phyloP scores from a whole-genome alignment of 208 protist genomes.

The Porcisia deanei region DNA sequence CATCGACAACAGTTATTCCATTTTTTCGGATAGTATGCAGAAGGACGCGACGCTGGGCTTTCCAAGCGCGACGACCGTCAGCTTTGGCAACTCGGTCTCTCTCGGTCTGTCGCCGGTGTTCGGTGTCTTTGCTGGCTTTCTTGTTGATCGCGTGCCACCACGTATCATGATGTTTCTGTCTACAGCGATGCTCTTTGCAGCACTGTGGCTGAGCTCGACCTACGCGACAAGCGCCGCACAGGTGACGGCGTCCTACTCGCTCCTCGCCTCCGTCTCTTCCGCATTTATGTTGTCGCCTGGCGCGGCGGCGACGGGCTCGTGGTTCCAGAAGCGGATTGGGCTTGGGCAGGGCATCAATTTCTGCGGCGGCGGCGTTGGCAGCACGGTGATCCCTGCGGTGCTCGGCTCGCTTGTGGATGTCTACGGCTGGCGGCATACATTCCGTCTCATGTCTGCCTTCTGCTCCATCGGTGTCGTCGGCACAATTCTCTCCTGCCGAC shows the following conservation, averaged over 20 bases:
- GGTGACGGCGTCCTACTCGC: slow-evolving; percentile 72
- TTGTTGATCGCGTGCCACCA: slow-evolving; percentile 73
- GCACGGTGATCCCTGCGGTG: slow-evolving; percentile 65
- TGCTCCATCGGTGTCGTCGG: slow-evolving; percentile 75
- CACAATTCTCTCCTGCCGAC: slow-evolving; percentile 62
- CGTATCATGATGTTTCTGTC: slow-evolving; percentile 70
- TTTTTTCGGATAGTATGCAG: slow-evolving; percentile 76
- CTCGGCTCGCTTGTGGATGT: slow-evolving; percentile 57
- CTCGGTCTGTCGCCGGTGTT: slow-evolving; percentile 76
- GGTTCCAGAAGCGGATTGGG: slow-evolving; percentile 59
- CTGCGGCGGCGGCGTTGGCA: slow-evolving; percentile 74
- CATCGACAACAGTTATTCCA: slow-evolving; percentile 85
- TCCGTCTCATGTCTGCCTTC: slow-evolving; percentile 79
- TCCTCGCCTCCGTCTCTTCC: slow-evolving; percentile 73
- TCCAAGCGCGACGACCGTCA: slow-evolving; percentile 64
- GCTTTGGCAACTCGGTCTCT: slow-evolving; percentile 78
- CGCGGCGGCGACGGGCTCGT: slow-evolving; percentile 69
- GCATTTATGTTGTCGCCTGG: slow-evolving; percentile 81
- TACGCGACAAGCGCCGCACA: slow-evolving; percentile 58
- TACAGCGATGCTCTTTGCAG: slow-evolving; percentile 56
- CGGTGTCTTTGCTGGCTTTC: slow-evolving; percentile 70
- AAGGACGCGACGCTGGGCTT: slow-evolving; percentile 65
- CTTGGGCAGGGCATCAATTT: slow-evolving; percentile 83
- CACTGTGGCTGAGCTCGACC: slow-evolving; percentile 61
- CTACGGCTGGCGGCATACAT: slow-evolving; percentile 85